Evolutionary conservation across 768 basidiomycete species (phyloP).

Genomic region (Collybia sordida): DNA sequence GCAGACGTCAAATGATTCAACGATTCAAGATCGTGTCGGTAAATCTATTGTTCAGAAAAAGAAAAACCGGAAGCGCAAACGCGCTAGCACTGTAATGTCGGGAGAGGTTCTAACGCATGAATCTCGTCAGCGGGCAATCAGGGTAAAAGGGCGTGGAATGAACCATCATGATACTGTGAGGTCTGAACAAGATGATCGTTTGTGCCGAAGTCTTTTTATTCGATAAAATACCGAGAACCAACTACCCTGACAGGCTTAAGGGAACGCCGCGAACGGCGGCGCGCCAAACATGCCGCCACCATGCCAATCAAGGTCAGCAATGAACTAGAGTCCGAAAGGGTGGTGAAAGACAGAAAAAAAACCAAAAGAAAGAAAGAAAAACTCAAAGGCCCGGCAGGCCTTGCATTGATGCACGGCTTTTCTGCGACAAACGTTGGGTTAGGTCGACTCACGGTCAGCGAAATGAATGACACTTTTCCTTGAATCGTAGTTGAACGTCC

Average conservation of each 20-base stretch:
- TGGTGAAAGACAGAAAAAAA: slow-evolving; percentile 18
- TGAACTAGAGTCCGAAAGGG: slow-evolving; percentile 11
- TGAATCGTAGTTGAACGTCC: neutral
- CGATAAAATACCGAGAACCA: neutral
- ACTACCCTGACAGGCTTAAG: slow-evolving; percentile 46
- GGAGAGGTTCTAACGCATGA: slow-evolving; percentile 11
- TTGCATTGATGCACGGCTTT: slow-evolving; percentile 71
- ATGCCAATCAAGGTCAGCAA: slow-evolving; percentile 24
- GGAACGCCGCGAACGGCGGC: slow-evolving; percentile 66
- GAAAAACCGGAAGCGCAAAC: slow-evolving; percentile 4
- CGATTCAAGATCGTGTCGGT: neutral
- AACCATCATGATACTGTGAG: neutral
- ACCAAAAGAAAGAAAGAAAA: slow-evolving; percentile 22
- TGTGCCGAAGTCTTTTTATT: slow-evolving; percentile 28
- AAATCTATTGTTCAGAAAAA: neutral
- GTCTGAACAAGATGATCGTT: slow-evolving; percentile 32
- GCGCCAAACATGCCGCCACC: slow-evolving; percentile 55
- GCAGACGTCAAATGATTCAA: neutral
- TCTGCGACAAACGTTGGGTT: slow-evolving; percentile 60
- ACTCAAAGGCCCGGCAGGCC: slow-evolving; percentile 42
- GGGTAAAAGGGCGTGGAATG: neutral
- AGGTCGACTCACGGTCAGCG: slow-evolving; percentile 58
- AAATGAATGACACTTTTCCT: too few species aligned
- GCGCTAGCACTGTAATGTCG: neutral
- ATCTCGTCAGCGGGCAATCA: neutral